Evolutionary conservation across 2,329 filamentous ascomycete genomes (phyloP).

Genomic region (Rutstroemia sp.): DNA sequence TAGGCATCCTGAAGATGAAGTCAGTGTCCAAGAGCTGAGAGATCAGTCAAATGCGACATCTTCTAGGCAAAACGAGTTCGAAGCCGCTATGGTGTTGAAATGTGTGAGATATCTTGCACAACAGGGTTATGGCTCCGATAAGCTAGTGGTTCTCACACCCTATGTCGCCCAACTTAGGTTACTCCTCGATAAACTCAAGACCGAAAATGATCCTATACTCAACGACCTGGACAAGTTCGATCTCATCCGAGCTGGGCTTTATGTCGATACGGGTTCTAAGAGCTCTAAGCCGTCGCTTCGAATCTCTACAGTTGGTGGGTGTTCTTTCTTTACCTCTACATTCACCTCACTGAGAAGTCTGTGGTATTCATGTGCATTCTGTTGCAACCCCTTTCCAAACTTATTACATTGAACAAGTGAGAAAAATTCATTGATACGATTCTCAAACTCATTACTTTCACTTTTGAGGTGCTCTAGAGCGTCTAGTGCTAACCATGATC

Average conservation of each 20-base stretch:
- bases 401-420: too few species aligned
- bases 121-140: slow-evolving; percentile 59
- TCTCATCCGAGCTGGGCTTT: slow-evolving; percentile 52
- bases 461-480: too few species aligned
- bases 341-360: too few species aligned
- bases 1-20: slow-evolving; percentile 41
- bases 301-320: slow-evolving; percentile 62
- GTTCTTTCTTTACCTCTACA: background rate
- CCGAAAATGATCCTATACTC: slow-evolving; percentile 55
- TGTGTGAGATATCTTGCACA: slow-evolving; percentile 61
- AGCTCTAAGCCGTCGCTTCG: slow-evolving; percentile 45
- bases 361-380: too few species aligned
- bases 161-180: slow-evolving; percentile 63
- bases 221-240: slow-evolving; percentile 63
- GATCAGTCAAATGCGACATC: slow-evolving; percentile 38
- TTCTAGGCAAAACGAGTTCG: slow-evolving; percentile 57
- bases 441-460: too few species aligned
- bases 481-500: too few species aligned
- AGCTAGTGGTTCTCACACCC: slow-evolving; percentile 63
- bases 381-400: too few species aligned
- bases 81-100: slow-evolving; percentile 58
- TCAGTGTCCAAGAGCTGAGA: slow-evolving; percentile 39
- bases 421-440: too few species aligned
- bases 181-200: slow-evolving; percentile 43
- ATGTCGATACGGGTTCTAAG: slow-evolving; percentile 41